Conservation (phyloP, 1,284 basidiomycete species). For the Rhodofomes roseus region DNA sequence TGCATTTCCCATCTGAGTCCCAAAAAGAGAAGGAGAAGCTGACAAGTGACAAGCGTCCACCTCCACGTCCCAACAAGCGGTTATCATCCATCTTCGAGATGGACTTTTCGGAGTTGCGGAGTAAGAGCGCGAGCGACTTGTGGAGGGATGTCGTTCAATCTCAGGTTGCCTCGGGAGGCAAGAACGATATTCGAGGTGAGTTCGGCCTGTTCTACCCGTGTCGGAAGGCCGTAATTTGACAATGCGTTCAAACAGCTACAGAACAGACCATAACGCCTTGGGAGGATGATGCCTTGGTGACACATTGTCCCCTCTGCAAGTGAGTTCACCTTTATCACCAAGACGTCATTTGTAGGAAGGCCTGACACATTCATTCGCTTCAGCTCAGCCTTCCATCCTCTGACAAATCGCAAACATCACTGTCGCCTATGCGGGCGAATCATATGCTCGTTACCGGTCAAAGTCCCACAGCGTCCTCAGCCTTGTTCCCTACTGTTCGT, state of each 20-base stretch:
- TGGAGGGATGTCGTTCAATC: constrained; percentile 55
- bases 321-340: constrained; percentile 42
- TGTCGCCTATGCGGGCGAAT: constrained; percentile 93
- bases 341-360: too few species aligned
- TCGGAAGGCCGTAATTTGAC: background rate
- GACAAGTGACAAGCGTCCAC: constrained; percentile 7
- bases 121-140: constrained; percentile 58
- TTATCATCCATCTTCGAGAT: constrained; percentile 70
- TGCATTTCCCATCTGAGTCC: constrained; percentile 67
- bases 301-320: constrained; percentile 85
- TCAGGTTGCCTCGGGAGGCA: constrained; percentile 37
- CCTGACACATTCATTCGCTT: too few species aligned
- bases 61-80: constrained; percentile 33
- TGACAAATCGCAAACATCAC: constrained; percentile 95
- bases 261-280: constrained; percentile 96
- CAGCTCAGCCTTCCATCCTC: constrained; percentile 77
- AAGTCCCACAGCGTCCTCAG: constrained; percentile 61
- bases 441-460: constrained; percentile 87
- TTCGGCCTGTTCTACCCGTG: constrained; percentile 3
- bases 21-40: constrained; percentile 24
- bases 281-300: constrained; percentile 80
- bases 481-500: constrained; percentile 80
- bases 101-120: constrained; percentile 45
- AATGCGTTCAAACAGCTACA: constrained; percentile 47
- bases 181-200: constrained; percentile 58